Evolutionary conservation across 495 filamentous ascomycete species (phyloP), one percentile per base, ranked within the genome.

Genomic region (Trichoderma reesei): DNA sequence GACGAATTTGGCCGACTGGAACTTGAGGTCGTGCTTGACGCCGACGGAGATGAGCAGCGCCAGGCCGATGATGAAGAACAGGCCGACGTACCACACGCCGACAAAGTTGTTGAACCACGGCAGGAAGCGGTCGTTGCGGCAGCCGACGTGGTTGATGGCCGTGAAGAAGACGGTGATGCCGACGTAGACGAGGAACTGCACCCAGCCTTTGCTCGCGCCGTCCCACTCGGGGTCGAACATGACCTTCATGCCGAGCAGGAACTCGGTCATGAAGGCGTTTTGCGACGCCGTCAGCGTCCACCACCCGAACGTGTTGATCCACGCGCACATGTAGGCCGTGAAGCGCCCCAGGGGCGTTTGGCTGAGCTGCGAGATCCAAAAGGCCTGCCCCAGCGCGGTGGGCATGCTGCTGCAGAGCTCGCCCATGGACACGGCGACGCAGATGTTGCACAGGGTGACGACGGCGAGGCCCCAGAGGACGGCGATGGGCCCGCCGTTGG

Each of bases 281-380:
- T 79, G 76, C 0, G 75, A 78, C 0, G 78, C 78, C 0, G 74
- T 74, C 20, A 80, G 66, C 6, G 78, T 79, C 78, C 78, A 80
- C 78, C 78, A 80, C 5, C 78, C 76, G 64, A 79, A 80, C 10
- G 74, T 77, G 65, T 80, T 79, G 66, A 80, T 78, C 78, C 78
- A 79, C 0, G 78, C 78, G 65, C 75, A 78, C 69, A 79, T 76
- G 65, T 80, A 80, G 3, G 75, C 78, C 9, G 70, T 63, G 20
- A 78, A 80, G 0, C 77, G 72, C 1, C 75, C 78, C 11, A 61
- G 65, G 0, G 65, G 71, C 4, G 71, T 71, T 20, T 73, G 67
- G 73, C 73, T 76, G 8, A 80, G 69, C n/a, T 76, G 73, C 51
- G 71, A 72, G 16, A 77, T 71, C 77, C 76, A 79, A 41, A 79